A percentile compares a stretch with the other conserved stretches of the same genome.
phyloP scores from a whole-genome alignment of 805 yeast species.

The Schwanniomyces pseudopolymorphus region DNA sequence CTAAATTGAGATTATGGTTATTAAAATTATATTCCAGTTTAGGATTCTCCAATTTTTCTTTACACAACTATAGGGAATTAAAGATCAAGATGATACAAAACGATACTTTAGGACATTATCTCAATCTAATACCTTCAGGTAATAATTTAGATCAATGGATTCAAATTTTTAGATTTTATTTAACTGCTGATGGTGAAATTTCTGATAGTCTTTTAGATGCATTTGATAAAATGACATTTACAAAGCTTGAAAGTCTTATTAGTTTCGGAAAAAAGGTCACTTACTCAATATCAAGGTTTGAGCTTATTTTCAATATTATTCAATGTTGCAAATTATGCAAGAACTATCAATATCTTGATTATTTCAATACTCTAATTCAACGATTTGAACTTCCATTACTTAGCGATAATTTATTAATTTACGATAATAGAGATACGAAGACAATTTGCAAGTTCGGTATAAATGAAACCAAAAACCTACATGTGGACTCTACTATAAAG shows the following conservation, averaged over 20 bases:
- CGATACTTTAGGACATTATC: constrained; percentile 61
- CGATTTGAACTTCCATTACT: constrained; percentile 7
- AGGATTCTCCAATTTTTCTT: constrained; percentile 54
- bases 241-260: constrained; percentile 66
- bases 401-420: constrained; percentile 10
- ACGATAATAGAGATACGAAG: constrained; percentile 62
- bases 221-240: constrained; percentile 58
- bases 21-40: constrained; percentile 58
- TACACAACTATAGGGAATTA: constrained; percentile 49
- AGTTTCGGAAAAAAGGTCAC: constrained; percentile 55
- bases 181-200: constrained; percentile 52
- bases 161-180: constrained; percentile 48
- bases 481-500: constrained; percentile 19
- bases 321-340: constrained; percentile 32
- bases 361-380: constrained; percentile 21
- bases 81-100: constrained; percentile 74
- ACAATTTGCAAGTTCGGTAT: constrained; percentile 55
- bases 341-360: constrained; percentile 28
- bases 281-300: constrained; percentile 48
- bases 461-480: constrained; percentile 18
- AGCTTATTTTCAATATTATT: constrained; percentile 31
- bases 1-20: constrained; percentile 69
- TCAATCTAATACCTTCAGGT: constrained; percentile 44
- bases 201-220: constrained; percentile 50
- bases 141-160: constrained; percentile 33